Conservation (phyloP, 2,329 filamentous ascomycete genomes). For the Talaromyces sp. region DNA sequence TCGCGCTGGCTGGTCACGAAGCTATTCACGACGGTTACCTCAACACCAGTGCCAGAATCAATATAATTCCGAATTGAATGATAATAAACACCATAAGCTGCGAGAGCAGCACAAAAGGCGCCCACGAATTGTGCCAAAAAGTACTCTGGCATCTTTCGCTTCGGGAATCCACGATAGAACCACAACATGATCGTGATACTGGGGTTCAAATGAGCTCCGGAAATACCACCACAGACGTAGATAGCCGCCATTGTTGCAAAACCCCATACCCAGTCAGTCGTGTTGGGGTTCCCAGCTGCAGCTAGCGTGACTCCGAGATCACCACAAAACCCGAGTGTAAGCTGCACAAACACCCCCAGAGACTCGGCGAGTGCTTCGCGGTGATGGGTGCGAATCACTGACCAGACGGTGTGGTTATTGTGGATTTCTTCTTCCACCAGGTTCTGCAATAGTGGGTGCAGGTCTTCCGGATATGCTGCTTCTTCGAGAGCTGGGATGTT, state of each 20-base stretch:
- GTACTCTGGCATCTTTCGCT: conserved; percentile 52
- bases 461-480: conserved; percentile 41
- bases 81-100: conserved; percentile 48
- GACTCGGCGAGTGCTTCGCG: conserved; percentile 56
- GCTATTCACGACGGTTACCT: conserved; percentile 36
- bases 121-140: conserved; percentile 54
- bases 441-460: conserved; percentile 46
- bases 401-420: conserved; percentile 51
- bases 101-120: conserved; percentile 51
- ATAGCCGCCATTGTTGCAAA: conserved; percentile 55
- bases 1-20: conserved; percentile 50
- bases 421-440: conserved; percentile 50
- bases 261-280: conserved; percentile 53
- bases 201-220: conserved; percentile 49
- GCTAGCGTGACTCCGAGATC: conserved; percentile 48
- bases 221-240: conserved; percentile 50
- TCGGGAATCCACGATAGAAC: conserved; percentile 55
- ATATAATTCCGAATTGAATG: conserved; percentile 33
- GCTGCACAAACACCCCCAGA: conserved; percentile 46
- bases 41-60: conserved; percentile 20
- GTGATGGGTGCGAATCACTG: conserved; percentile 51
- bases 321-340: conserved; percentile 52
- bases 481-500: conserved; percentile 31
- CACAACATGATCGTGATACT: conserved; percentile 47
- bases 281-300: conserved; percentile 44